A percentile compares a stretch with the other conserved stretches of the same genome.
Evolutionary conservation across 208 protist genomes (phyloP).

Genomic region (Phytomonas serpens): DNA sequence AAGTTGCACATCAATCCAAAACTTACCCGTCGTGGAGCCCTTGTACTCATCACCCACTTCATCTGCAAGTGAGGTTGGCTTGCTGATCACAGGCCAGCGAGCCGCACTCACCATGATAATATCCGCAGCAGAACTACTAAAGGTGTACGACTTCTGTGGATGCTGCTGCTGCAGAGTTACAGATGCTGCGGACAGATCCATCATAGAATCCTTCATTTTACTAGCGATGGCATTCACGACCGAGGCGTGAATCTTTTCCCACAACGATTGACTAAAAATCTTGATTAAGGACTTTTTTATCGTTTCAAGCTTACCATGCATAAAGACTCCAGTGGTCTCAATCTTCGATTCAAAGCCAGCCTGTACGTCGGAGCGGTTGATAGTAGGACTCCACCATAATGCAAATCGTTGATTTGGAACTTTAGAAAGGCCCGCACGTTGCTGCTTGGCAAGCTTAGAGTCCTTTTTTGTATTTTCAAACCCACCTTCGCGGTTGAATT

Average conservation of each 20-base stretch:
- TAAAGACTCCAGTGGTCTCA: slow-evolving; percentile 99
- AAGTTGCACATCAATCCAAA: slow-evolving; percentile 99
- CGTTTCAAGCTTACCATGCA: slow-evolving; percentile 99
- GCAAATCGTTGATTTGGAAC: slow-evolving; percentile 99
- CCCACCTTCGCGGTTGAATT: slow-evolving; percentile 98
- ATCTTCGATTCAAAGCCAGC: slow-evolving; percentile 99
- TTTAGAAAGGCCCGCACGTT: slow-evolving; percentile 99
- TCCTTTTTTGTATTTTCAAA: slow-evolving; percentile 99
- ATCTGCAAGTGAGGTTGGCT: slow-evolving; percentile 77
- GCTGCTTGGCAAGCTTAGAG: slow-evolving; percentile 99
- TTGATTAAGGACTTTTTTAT: slow-evolving; percentile 99
- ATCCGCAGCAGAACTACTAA: slow-evolving; percentile 93
- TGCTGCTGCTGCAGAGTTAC: slow-evolving; percentile 97
- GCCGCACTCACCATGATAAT: slow-evolving; percentile 95
- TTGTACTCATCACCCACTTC: slow-evolving; percentile 73
- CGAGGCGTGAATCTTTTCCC: slow-evolving; percentile 99
- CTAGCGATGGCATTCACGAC: slow-evolving; percentile 98
- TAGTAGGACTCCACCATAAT: slow-evolving; percentile 99
- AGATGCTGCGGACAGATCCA: slow-evolving; percentile 98
- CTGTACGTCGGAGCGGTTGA: slow-evolving; percentile 99
- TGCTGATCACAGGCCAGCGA: slow-evolving; percentile 92
- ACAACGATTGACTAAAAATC: slow-evolving; percentile 99
- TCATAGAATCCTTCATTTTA: slow-evolving; percentile 97
- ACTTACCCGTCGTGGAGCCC: slow-evolving; percentile 92
- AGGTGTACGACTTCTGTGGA: slow-evolving; percentile 89